phyloP scores from a whole-genome alignment of 805 yeast genomes.

The Lipomyces anomalus region DNA sequence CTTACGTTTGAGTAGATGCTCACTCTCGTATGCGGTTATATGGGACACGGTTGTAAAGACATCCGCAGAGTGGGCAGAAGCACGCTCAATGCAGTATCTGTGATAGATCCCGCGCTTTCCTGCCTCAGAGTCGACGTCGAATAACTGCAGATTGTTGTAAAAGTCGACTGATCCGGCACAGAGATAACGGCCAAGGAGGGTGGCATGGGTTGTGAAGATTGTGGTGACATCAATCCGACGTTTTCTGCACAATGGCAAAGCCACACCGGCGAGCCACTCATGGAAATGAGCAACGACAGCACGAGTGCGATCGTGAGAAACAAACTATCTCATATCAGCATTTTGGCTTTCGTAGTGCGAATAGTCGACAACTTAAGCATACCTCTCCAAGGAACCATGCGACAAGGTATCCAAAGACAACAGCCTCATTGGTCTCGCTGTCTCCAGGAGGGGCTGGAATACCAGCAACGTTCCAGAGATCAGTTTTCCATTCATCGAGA shows the following conservation, averaged over 20 bases:
- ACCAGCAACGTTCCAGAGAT: constrained; percentile 84
- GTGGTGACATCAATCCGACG: constrained; percentile 91
- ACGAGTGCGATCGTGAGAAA: constrained; percentile 72
- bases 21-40: constrained; percentile 94
- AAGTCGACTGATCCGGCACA: constrained; percentile 97
- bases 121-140: constrained; percentile 96
- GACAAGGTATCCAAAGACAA: constrained; percentile 82
- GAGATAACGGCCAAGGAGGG: constrained; percentile 85
- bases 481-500: constrained; percentile 90
- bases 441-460: constrained; percentile 92
- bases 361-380: constrained; percentile 15
- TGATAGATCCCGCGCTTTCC: constrained; percentile 97
- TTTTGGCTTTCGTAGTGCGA: background rate
- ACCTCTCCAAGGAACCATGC: constrained; percentile 94
- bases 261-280: constrained; percentile 98
- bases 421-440: constrained; percentile 84
- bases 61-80: constrained; percentile 93
- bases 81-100: constrained; percentile 92
- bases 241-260: constrained; percentile 84
- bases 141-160: constrained; percentile 79
- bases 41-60: constrained; percentile 97
- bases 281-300: constrained; percentile 94
- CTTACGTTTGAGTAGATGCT: constrained; percentile 85
- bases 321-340: constrained; percentile 37
- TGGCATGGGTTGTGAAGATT: constrained; percentile 95